Percentiles rank a stretch among this genome's conserved stretches.
Evolutionary conservation across 2,329 filamentous ascomycete species (phyloP).

Genomic region (Lachnellula occidentalis): DNA sequence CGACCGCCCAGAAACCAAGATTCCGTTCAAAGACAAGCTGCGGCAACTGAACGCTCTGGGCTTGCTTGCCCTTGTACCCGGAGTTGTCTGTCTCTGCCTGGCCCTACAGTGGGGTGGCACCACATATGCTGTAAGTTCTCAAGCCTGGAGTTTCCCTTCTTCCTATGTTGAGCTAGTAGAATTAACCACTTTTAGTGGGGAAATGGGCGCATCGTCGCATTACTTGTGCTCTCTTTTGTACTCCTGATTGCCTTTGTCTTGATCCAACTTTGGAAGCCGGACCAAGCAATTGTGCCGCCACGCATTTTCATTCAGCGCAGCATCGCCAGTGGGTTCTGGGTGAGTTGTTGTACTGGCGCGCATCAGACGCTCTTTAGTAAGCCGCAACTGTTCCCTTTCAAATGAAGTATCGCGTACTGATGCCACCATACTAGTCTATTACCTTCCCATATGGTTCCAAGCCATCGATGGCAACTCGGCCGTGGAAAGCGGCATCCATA

Average conservation of each 20-base stretch:
- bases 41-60: slow-evolving; percentile 41
- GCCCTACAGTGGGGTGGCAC: slow-evolving; percentile 42
- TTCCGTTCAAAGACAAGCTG: slow-evolving; percentile 33
- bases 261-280: slow-evolving; percentile 32
- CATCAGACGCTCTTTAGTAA: slow-evolving; percentile 7
- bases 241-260: slow-evolving; percentile 25
- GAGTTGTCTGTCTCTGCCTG: slow-evolving; percentile 36
- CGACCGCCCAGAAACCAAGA: slow-evolving; percentile 20
- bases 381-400: background rate
- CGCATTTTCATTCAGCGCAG: slow-evolving; percentile 33
- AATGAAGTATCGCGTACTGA: slow-evolving; percentile 39
- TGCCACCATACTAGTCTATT: slow-evolving; percentile 11
- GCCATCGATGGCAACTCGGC: slow-evolving; percentile 6
- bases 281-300: slow-evolving; percentile 34
- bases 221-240: slow-evolving; percentile 28
- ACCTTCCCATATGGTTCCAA: slow-evolving; percentile 18
- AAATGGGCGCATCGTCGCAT: slow-evolving; percentile 26
- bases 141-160: background rate
- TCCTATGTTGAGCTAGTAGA: background rate
- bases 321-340: slow-evolving; percentile 25
- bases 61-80: slow-evolving; percentile 36
- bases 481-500: slow-evolving; percentile 1
- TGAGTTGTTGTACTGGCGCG: slow-evolving; percentile 5
- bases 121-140: slow-evolving; percentile 21
- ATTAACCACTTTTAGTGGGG: slow-evolving; percentile 13